Evolutionary conservation across 148 eudicot species (phyloP), one percentile per base, ranked within the genome.

Genomic region (Spergularia marina): DNA sequence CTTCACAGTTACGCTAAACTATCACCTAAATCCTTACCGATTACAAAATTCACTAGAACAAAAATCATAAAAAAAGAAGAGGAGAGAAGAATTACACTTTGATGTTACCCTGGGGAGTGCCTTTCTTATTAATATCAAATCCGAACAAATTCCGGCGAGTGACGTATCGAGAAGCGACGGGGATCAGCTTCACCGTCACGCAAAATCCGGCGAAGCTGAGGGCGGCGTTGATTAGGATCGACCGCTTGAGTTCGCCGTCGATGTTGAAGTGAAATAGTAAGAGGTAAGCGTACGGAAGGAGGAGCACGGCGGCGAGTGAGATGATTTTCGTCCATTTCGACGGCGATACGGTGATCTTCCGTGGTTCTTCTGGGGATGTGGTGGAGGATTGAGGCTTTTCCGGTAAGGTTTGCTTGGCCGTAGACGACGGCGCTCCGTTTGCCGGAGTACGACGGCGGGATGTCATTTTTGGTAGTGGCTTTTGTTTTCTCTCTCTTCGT

Each of bases 121-220:
- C 97, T 67, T 84, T 88, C 88, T 95, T 92, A 58, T 95, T 95
- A 61, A 95, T 89, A 80, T 95, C 97, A 65, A 69, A 88, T 15
- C 98, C 98, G 83, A 89, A 95, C 88, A 95, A 81, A 81, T 89
- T 92, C 12, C 96, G 85, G 54, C 96, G 85, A 78, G 80, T 70
- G 2, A 94, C 93, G 70, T 92, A 92, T 53, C 86, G 86, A n/a
- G 97, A 87, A 49, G 97, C 96, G 41, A 94, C 92, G 0, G 97
- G 98, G 51, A 94, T 94, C 86, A 94, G 13, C 9, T 59, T 78
- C 0, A 89, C 67, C 15, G 96, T 86, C 2, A 89, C 7, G 2
- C 90, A 40, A 62, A 92, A 95, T 0, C 92, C 98, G 12, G 76
- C 80, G 23, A 78, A 74, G 77, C 98, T 87, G n/a, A 90, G 71